phyloP scores from a whole-genome alignment of 306 rosid genomes.

The Castanospermum australe region DNA sequence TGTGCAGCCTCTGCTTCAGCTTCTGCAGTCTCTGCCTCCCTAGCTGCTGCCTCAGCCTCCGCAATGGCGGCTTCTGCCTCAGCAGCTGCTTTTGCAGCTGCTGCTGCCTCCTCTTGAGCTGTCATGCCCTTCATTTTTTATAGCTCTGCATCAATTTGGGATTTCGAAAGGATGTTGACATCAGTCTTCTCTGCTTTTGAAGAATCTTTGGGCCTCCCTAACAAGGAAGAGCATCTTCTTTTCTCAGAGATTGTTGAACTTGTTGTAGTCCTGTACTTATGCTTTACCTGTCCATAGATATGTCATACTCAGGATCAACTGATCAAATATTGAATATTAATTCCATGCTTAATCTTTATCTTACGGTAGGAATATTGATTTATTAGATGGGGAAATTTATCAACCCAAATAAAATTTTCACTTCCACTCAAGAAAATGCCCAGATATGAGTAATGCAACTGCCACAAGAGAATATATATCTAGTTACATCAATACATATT shows the following conservation, averaged over 20 bases:
- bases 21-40: slow-evolving; percentile 91
- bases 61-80: slow-evolving; percentile 95
- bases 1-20: slow-evolving; percentile 94
- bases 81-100: slow-evolving; percentile 91
- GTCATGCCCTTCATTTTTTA: slow-evolving; percentile 73
- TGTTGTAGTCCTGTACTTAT: slow-evolving; percentile 68
- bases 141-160: slow-evolving; percentile 76
- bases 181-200: slow-evolving; percentile 50
- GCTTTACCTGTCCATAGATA: slow-evolving; percentile 62
- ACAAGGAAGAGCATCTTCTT: slow-evolving; percentile 54
- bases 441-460: background rate
- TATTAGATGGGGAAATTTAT: background rate
- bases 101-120: slow-evolving; percentile 85
- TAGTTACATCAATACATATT: background rate
- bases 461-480: background rate
- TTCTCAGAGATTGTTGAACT: slow-evolving; percentile 56
- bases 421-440: background rate
- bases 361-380: background rate
- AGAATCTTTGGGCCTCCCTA: slow-evolving; percentile 60
- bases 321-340: background rate
- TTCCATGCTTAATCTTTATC: slow-evolving; percentile 2
- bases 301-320: slow-evolving; percentile 1
- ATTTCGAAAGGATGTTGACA: slow-evolving; percentile 53
- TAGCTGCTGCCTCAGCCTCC: slow-evolving; percentile 89
- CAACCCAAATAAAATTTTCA: background rate